Base-by-base conservation (phyloP, 352 stramenopile genomes). In the Phytophthora capsici region DNA sequence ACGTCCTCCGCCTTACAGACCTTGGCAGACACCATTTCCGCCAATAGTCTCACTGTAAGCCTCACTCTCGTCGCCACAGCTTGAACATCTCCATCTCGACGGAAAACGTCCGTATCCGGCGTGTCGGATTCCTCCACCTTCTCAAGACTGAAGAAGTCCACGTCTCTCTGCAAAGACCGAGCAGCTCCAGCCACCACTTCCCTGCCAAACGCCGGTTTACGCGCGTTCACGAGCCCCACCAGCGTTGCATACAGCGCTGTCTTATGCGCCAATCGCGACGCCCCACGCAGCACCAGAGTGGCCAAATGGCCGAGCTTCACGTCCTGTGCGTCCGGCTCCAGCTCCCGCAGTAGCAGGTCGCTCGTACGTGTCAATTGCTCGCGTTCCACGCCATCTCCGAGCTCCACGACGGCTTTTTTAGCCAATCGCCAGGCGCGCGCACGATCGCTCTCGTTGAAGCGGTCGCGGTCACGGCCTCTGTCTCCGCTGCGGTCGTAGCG, bases 371-470 rank as follows among this genome's bases (percentile, higher is more conserved):
- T 50, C 20, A 91, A 53, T 22, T 90, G 73, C 13, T 90, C 80
- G 34, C 73, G 80, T 51, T 88, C 69, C 26, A 74, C 78, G 45
- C 79, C 75, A 57, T 91, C 84, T 8, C 82, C 78, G 2, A 93
- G 71, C 60, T 93, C 83, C 34, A 95, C 70, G 41, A 93, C 63
- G 20, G 71, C 77, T 63, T 95, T 92, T 61, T 92, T 91, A 26
- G 80, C 72, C 44, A 94, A 57, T 6, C 85, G 83, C 85, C 85
- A 94, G 22, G 79, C 67, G 12, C 85, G 81, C 36, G 81, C 83
- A 37, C 78, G 69, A 45, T 94, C 83, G 63, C 80, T 92, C 63
- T 94, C 85, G 30, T 65, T 69, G 56, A 71, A 73, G 50, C 69
- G 65, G 16, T 73, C 73, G 14, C 71, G 59, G 20, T 68, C 61